Conservation (phyloP, 2,329 filamentous ascomycete species). For the Sporothrix inflata region DNA sequence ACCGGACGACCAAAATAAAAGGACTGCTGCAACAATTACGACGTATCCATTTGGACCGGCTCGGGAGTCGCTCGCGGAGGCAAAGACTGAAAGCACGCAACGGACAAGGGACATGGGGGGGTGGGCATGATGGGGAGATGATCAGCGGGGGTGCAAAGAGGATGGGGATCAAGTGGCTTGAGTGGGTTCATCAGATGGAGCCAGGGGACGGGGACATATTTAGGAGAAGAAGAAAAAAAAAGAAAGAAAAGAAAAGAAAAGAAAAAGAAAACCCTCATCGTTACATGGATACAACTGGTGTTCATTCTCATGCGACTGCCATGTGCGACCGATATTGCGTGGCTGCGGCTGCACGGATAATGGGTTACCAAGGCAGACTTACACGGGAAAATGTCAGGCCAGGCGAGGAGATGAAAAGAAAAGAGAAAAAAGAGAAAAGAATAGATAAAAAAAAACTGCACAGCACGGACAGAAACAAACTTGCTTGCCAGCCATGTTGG, state of each 20-base stretch:
- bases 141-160: neutral
- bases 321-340: neutral
- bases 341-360: neutral
- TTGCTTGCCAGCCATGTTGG: too few species aligned
- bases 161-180: neutral
- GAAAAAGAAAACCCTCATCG: neutral
- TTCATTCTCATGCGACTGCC: too few species aligned
- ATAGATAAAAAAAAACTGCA: neutral
- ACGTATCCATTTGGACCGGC: neutral
- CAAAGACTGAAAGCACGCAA: neutral
- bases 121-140: neutral
- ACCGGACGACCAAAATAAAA: neutral
- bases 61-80: slow-evolving; percentile 15
- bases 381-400: neutral
- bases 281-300: too few species aligned
- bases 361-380: neutral
- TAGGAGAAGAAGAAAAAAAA: neutral
- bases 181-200: neutral
- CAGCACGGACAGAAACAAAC: too few species aligned
- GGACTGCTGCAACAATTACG: neutral
- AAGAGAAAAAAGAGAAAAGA: neutral
- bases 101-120: neutral
- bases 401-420: neutral
- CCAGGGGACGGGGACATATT: neutral
- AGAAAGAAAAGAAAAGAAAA: neutral